Percentiles rank a stretch among this genome's conserved stretches.
phyloP scores from a whole-genome alignment of 1,284 basidiomycete genomes.

The Ustilago xerochloae region DNA sequence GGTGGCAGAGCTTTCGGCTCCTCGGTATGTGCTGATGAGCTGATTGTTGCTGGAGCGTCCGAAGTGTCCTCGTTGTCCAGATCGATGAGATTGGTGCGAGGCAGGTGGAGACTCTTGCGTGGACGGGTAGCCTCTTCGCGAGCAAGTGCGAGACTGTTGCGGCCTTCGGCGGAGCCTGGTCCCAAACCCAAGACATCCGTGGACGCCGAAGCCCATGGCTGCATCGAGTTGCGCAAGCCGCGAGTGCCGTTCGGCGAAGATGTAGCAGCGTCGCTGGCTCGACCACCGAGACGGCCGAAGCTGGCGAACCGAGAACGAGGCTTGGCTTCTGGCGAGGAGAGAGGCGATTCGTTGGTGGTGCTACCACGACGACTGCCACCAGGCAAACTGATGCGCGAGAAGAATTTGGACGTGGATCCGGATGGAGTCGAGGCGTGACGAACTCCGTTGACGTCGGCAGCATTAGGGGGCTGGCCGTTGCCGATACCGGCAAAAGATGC shows the following conservation, averaged over 20 bases:
- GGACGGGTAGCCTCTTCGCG: slow-evolving; percentile 33
- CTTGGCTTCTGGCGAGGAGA: slow-evolving; percentile 16
- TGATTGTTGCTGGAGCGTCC: slow-evolving; percentile 2
- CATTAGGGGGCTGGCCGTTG: slow-evolving; percentile 13
- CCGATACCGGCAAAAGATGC: slow-evolving; percentile 19
- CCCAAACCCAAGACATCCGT: slow-evolving; percentile 36
- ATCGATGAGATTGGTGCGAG: slow-evolving; percentile 23
- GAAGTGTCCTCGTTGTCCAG: slow-evolving; percentile 10
- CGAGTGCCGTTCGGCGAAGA: slow-evolving; percentile 1
- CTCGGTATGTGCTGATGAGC: background rate
- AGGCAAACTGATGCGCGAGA: slow-evolving; percentile 36
- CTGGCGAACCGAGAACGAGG: slow-evolving; percentile 34
- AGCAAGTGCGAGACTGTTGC: slow-evolving; percentile 32
- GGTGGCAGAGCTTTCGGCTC: slow-evolving; percentile 10
- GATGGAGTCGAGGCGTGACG: slow-evolving; percentile 15
- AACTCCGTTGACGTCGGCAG: background rate
- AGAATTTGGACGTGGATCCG: slow-evolving; percentile 25
- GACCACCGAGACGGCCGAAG: slow-evolving; percentile 19
- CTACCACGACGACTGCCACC: slow-evolving; percentile 33
- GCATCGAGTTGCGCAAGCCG: slow-evolving; percentile 34
- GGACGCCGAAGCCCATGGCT: slow-evolving; percentile 44
- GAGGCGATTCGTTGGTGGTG: slow-evolving; percentile 14
- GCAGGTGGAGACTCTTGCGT: slow-evolving; percentile 37
- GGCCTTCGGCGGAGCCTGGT: slow-evolving; percentile 3
- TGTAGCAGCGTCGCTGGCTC: slow-evolving; percentile 3